These are phyloP conservation scores for Balamuthia mandrillaris DNA, from an alignment of 208 protist genomes.

Conservation along the genomic window DNA sequence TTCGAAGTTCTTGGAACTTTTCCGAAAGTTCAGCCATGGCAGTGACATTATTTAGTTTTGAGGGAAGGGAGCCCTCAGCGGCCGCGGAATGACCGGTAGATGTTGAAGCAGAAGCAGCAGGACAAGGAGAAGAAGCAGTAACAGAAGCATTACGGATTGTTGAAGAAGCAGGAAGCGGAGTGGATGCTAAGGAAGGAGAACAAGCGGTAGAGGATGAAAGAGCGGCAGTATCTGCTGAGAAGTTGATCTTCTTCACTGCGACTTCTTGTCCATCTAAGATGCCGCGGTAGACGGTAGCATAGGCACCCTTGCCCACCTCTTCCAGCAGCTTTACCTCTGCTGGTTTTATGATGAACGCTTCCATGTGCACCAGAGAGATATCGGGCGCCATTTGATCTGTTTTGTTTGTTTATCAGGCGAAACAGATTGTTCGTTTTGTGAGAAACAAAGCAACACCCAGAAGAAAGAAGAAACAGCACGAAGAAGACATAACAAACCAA, in stretches of 20 bases:
- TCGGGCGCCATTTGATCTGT: slow-evolving; percentile 28
- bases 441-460: background rate
- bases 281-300: background rate
- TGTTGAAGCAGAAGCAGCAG: too few relatives aligned
- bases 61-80: too few relatives aligned
- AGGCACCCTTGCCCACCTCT: slow-evolving; percentile 5
- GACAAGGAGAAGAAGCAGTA: too few relatives aligned
- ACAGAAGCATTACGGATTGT: too few relatives aligned
- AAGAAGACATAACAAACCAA: background rate
- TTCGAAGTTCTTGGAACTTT: slow-evolving; percentile 34
- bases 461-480: background rate
- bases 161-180: too few relatives aligned
- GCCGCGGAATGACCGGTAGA: too few relatives aligned
- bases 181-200: too few relatives aligned
- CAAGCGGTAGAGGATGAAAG: too few relatives aligned
- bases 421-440: too few relatives aligned
- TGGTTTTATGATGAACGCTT: background rate
- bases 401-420: background rate
- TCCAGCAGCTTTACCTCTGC: background rate
- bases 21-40: slow-evolving; percentile 28
- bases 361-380: slow-evolving; percentile 18
- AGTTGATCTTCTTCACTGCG: slow-evolving; percentile 35
- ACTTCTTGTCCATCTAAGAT: slow-evolving; percentile 2
- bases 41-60: too few relatives aligned
- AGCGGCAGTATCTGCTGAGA: background rate